Percentiles rank a stretch among this genome's conserved stretches.
Evolutionary conservation across 169 alveolate species (phyloP).

Genomic region (Eimeria necatrix): DNA sequence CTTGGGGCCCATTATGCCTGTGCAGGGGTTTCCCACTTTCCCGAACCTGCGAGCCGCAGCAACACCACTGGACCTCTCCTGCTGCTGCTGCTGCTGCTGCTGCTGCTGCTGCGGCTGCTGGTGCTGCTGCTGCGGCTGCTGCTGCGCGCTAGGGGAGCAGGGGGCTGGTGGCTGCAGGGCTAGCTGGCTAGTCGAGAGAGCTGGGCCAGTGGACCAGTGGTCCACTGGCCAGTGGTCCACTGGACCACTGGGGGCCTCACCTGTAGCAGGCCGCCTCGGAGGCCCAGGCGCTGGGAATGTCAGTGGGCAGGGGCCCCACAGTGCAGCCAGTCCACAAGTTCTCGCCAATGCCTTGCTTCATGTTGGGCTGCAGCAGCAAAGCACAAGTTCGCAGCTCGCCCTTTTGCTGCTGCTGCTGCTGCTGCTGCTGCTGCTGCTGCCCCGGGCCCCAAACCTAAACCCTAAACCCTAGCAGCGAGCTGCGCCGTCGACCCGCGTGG

Average conservation of each 20-base stretch:
- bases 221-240: too few species aligned
- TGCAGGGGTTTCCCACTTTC: conserved; percentile 62
- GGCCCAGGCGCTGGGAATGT: background rate
- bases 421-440: background rate
- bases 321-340: conserved; percentile 12
- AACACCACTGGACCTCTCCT: background rate
- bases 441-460: too few species aligned
- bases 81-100: too few species aligned
- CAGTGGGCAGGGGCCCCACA: background rate
- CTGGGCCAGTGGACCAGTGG: too few species aligned
- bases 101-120: too few species aligned
- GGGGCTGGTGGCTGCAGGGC: too few species aligned
- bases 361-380: background rate
- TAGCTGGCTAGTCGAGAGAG: too few species aligned
- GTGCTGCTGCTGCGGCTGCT: too few species aligned
- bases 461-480: too few species aligned
- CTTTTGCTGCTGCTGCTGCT: background rate
- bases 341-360: background rate
- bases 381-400: background rate
- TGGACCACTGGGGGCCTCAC: background rate
- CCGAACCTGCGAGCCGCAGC: conserved; percentile 40
- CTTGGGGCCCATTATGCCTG: conserved; percentile 35
- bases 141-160: too few species aligned
- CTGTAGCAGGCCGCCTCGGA: conserved; percentile 49
- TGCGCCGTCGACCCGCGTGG: too few species aligned